Evolutionary conservation across 1,284 basidiomycete species (phyloP).

Genomic region (Pseudozyma hubeiensis): DNA sequence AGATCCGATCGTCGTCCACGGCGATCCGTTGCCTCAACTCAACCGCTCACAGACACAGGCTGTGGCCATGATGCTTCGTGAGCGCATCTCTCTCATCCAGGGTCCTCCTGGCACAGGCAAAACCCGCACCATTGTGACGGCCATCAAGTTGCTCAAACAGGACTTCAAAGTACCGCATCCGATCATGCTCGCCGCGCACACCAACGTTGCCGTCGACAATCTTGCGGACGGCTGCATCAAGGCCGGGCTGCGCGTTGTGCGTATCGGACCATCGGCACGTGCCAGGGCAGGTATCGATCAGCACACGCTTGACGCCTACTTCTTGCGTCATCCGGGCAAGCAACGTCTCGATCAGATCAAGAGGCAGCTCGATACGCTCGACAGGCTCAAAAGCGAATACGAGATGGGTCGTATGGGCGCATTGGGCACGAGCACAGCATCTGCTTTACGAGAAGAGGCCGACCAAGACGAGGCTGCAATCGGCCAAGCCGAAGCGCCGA

Average conservation of each 20-base stretch:
- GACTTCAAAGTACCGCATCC: slow-evolving; percentile 87
- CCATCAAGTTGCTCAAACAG: slow-evolving; percentile 84
- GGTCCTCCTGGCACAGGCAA: slow-evolving; percentile 97
- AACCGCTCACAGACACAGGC: slow-evolving; percentile 85
- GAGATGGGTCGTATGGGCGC: slow-evolving; percentile 22
- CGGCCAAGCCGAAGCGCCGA: slow-evolving; percentile 9
- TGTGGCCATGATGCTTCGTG: slow-evolving; percentile 85
- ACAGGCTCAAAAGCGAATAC: slow-evolving; percentile 42
- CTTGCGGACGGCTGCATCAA: slow-evolving; percentile 77
- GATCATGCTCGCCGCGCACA: slow-evolving; percentile 88
- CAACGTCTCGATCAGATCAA: slow-evolving; percentile 70
- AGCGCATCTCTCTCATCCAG: slow-evolving; percentile 84
- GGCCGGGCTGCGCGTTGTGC: slow-evolving; percentile 79
- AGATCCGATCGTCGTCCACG: slow-evolving; percentile 77
- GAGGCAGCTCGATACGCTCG: slow-evolving; percentile 32
- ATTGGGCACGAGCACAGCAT: background rate
- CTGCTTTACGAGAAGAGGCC: slow-evolving; percentile 66
- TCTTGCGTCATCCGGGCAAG: slow-evolving; percentile 76
- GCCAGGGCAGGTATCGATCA: slow-evolving; percentile 74
- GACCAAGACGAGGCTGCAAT: slow-evolving; percentile 3
- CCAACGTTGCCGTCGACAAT: slow-evolving; percentile 94
- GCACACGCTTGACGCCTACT: slow-evolving; percentile 77
- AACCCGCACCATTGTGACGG: slow-evolving; percentile 88
- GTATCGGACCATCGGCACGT: slow-evolving; percentile 75
- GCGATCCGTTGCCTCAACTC: slow-evolving; percentile 81